Evolutionary conservation across 306 rosid genomes (phyloP), one percentile per base, ranked within the genome.

Genomic region (Astragalus glycyphyllos): DNA sequence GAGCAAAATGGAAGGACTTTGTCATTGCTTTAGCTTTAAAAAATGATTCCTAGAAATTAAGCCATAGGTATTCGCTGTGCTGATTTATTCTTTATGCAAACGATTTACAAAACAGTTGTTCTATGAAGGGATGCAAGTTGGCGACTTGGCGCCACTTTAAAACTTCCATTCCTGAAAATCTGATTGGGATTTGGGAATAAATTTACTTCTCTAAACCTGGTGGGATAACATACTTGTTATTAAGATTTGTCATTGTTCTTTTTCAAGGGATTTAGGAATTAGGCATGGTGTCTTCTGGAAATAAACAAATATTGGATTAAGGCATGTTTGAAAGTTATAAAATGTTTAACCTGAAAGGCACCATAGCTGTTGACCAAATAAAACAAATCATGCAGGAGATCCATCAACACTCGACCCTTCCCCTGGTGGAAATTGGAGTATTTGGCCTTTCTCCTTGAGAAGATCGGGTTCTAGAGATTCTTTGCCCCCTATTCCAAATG

Each of bases 381-480:
- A 54, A 77, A 86, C 26, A 86, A 60, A 69, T 76, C 38, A 79
- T 83, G 68, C 90, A 90, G 97, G 90, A 72, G 87, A 80, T 77
- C 75, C 85, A 41, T 82, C 88, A 53, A 75, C 73, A 61, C 50
- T 23, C 60, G 65, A 32, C 57, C 34, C 78, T 68, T 32, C 86
- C 68, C 41, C 86, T 11, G 45, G 69, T 53, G 96, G 86, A 84
- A 86, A 82, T 76, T 91, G 99, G 99, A 84, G 65, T 74, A 66
- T 91, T 37, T 95, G 99, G 99, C 92, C 96, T 69, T 91, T 89
- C 77, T 34, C 87, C 77, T 82, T 78, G 75, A 82, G 81, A 71
- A 82, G 79, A 77, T 31, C 93, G 66, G 81, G 14, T 55, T 74
- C 90, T 45, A 45, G 57, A 74, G 83, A 73, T 17, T 72, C 61